Conservation (phyloP, 345 rosid genomes). For the Citrus mangshanensis region DNA sequence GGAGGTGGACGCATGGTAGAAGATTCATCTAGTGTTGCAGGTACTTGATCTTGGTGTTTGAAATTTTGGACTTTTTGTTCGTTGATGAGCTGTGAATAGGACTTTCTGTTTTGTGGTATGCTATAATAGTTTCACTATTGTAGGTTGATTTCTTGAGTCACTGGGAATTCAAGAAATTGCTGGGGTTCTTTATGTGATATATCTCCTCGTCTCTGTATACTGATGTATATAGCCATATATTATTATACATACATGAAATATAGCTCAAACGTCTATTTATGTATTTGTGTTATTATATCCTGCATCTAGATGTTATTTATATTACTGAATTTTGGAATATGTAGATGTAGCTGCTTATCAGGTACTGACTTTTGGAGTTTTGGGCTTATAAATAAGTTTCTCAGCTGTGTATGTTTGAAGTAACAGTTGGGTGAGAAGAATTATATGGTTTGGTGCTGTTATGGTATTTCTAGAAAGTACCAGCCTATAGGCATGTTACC, state of each 20-base stretch:
- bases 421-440: background rate
- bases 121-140: background rate
- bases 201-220: background rate
- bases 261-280: background rate
- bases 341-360: background rate
- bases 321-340: background rate
- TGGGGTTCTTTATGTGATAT: background rate
- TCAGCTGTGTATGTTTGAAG: background rate
- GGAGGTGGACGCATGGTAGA: conserved; percentile 99
- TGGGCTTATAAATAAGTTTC: background rate
- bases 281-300: background rate
- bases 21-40: conserved; percentile 97
- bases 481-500: background rate
- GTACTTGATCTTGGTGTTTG: conserved; percentile 33
- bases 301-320: background rate
- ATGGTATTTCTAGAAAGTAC: background rate
- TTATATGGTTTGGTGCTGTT: background rate
- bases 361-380: background rate
- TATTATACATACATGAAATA: background rate
- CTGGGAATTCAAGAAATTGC: background rate
- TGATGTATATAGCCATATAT: background rate
- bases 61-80: background rate
- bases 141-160: background rate
- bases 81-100: background rate
- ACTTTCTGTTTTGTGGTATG: background rate